Percentiles rank a stretch among this genome's conserved stretches.
phyloP scores from a whole-genome alignment of 2,329 filamentous ascomycete species.

The Xylaria sp. region DNA sequence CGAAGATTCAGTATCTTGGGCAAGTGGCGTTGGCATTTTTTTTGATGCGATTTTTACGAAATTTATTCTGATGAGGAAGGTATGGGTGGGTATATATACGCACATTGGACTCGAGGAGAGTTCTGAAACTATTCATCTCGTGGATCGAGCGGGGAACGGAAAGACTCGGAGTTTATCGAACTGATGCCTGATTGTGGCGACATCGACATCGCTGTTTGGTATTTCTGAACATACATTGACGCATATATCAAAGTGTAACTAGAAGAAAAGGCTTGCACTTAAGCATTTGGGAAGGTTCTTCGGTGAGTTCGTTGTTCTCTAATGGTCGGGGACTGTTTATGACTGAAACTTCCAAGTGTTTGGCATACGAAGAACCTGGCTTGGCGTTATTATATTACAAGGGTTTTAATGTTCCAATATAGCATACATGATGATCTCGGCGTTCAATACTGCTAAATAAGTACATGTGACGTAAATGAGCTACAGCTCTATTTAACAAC shows the following conservation, averaged over 20 bases:
- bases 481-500: not conserved
- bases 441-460: too few relatives aligned
- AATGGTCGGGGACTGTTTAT: not conserved
- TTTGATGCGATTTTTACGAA: constrained; percentile 8
- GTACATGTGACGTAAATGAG: not conserved
- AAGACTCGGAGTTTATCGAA: constrained; percentile 6
- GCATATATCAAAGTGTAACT: constrained; percentile 8
- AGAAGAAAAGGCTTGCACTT: not conserved
- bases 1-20: constrained; percentile 14
- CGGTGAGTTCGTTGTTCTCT: not conserved
- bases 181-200: not conserved
- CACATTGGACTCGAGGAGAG: not conserved
- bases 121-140: not conserved
- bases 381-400: not conserved
- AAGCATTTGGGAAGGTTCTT: not conserved
- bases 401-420: constrained; percentile 1
- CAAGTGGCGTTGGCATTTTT: constrained; percentile 20
- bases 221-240: constrained; percentile 8
- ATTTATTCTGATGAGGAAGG: constrained; percentile 3
- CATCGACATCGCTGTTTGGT: not conserved
- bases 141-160: not conserved
- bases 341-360: constrained; percentile 4
- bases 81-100: constrained; percentile 18
- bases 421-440: constrained; percentile 3
- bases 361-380: not conserved